Base-by-base conservation (phyloP, 768 basidiomycete species). In the Podaxis sp. region DNA sequence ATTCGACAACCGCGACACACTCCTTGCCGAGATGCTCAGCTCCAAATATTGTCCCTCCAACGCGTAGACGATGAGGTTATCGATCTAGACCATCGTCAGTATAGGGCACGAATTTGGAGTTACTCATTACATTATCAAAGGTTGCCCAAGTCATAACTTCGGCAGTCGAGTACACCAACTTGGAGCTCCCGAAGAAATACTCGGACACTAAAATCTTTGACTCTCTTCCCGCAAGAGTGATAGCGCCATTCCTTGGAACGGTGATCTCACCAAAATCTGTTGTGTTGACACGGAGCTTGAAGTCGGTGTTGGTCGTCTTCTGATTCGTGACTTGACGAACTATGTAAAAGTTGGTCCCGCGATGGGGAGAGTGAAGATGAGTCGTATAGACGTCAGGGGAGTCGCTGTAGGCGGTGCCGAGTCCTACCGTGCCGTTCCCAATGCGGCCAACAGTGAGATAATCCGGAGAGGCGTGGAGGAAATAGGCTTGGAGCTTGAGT, bases 361-460 rank as follows among this genome's bases (percentile, higher is more conserved):
- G 82, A 33, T 83, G 80, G 0, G 83, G 84, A 55, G 90, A 86
- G 56, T 74, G 71, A 59, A 90, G 75, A 47, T 82, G 70, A 1
- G 85, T 87, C 15, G 79, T 81, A 63, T 83, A 84, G 24, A 79
- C 78, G 33, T 74, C 78, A 2, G 75, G 49, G 55, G 79, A 78
- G 33, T 68, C 61, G 60, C 71, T 74, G 54, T 75, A 73, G 9
- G 74, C 69, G 2, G 76, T 76, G 9, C 75, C 73, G 15, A 64
- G 66, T 12, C 80, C 80, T 13, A 76, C 74, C 49, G 75, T 79
- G 19, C 81, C 82, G 63, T 85, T 79, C 1, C 86, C 86, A 17
- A 88, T 76, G 68, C 83, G 77, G 56, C 87, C 82, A 2, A 88
- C 90, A 69, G 87, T 82, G 64, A 82, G 78, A 68, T 90, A 87